A percentile compares a stretch with the other conserved stretches of the same genome.
These are phyloP conservation scores for Saussurea involucrata DNA, from an alignment of 129 eudicot genomes.

Conservation along the genomic window DNA sequence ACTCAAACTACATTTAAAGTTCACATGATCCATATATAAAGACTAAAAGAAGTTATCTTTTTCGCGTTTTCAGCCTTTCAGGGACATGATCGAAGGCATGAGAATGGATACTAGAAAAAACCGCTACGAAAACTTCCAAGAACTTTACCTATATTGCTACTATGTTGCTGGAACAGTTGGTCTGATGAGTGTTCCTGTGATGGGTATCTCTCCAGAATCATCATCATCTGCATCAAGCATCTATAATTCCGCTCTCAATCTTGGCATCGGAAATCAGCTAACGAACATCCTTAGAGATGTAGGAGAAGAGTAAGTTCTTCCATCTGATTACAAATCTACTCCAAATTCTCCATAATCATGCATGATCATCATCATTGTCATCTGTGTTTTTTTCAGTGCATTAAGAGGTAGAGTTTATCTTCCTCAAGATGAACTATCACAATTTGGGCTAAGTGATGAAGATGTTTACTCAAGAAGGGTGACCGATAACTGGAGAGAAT, in stretches of 20 bases:
- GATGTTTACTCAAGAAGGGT: conserved; percentile 75
- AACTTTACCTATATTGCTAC: conserved; percentile 78
- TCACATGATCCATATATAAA: background rate
- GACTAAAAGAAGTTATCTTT: background rate
- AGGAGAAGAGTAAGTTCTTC: conserved; percentile 82
- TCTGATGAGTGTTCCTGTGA: conserved; percentile 84
- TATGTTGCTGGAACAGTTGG: conserved; percentile 94
- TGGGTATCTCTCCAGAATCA: conserved; percentile 89
- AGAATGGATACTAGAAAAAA: conserved; percentile 77
- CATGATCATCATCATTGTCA: background rate
- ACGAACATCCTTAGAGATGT: conserved; percentile 95
- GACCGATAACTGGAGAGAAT: conserved; percentile 65
- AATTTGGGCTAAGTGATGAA: conserved; percentile 64
- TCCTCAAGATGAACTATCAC: conserved; percentile 86
- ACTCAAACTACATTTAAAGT: background rate
- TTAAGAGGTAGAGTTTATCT: conserved; percentile 83
- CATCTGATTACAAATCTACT: background rate
- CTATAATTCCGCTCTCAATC: conserved; percentile 64
- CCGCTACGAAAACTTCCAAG: conserved; percentile 69
- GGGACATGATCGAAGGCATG: conserved; percentile 98
- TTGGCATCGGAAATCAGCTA: conserved; percentile 94
- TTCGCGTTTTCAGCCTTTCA: conserved; percentile 57
- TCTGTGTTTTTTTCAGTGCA: conserved; percentile 41
- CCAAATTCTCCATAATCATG: background rate
- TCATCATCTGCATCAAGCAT: conserved; percentile 44